A percentile compares a stretch with the other conserved stretches of the same genome.
phyloP scores from a whole-genome alignment of 208 protist genomes.

The Leishmania major region DNA sequence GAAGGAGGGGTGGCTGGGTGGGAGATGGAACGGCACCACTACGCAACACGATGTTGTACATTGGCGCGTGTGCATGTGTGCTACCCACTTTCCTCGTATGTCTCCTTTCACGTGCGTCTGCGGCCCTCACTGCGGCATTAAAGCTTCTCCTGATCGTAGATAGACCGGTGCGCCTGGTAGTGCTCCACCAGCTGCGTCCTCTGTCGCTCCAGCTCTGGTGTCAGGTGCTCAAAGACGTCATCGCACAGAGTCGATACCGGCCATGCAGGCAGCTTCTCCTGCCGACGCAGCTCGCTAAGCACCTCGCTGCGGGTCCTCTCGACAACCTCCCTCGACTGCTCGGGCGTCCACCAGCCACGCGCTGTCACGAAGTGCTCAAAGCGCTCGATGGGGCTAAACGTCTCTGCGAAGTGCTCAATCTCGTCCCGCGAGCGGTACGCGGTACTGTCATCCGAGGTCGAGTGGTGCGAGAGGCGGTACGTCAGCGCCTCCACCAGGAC shows the following conservation, averaged over 20 bases:
- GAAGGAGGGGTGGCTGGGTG: neutral
- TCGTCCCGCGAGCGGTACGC: constrained; percentile 83
- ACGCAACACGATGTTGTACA: neutral
- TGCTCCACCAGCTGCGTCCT: constrained; percentile 54
- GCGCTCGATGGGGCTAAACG: constrained; percentile 68
- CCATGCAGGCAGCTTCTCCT: constrained; percentile 72
- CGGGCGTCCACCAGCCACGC: constrained; percentile 63
- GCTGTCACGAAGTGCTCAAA: constrained; percentile 67
- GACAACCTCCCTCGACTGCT: constrained; percentile 43
- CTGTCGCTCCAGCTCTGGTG: constrained; percentile 52
- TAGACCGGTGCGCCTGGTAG: constrained; percentile 52
- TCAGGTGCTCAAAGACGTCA: constrained; percentile 65
- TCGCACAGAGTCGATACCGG: constrained; percentile 53
- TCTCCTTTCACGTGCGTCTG: neutral
- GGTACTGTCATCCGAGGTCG: constrained; percentile 95
- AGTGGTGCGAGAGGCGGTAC: constrained; percentile 96
- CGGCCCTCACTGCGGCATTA: neutral
- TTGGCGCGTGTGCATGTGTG: neutral
- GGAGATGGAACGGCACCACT: neutral
- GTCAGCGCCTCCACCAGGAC: constrained; percentile 97
- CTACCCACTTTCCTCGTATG: neutral
- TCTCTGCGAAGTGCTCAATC: constrained; percentile 50
- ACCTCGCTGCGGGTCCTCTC: constrained; percentile 52
- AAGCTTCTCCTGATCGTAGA: constrained; percentile 57
- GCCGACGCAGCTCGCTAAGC: constrained; percentile 62